Evolutionary conservation across 2,329 filamentous ascomycete species (phyloP).

Genomic region (Gaeumannomyces tritici): DNA sequence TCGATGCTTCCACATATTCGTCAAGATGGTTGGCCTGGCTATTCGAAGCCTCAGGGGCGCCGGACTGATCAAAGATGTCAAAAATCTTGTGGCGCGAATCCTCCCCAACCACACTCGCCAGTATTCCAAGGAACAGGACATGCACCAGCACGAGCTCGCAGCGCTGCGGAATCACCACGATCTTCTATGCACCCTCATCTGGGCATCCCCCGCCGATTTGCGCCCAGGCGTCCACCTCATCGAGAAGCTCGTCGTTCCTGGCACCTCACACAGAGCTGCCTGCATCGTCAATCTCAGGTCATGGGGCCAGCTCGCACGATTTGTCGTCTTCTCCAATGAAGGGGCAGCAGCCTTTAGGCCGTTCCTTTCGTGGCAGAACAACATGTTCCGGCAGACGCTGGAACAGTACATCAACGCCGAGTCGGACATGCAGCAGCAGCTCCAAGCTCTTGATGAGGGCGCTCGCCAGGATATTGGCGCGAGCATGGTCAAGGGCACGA

Average conservation of each 20-base stretch:
- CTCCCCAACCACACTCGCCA: conserved; percentile 58
- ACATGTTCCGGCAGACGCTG: conserved; percentile 46
- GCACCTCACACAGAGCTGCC: conserved; percentile 55
- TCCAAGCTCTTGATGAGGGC: conserved; percentile 37
- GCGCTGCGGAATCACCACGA: conserved; percentile 61
- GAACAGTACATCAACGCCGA: conserved; percentile 48
- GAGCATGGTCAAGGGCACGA: conserved; percentile 37
- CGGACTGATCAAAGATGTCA: conserved; percentile 45
- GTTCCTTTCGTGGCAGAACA: conserved; percentile 47
- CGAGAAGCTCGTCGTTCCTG: conserved; percentile 48
- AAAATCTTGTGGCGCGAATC: conserved; percentile 50
- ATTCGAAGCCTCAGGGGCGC: conserved; percentile 39
- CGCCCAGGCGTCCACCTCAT: conserved; percentile 45
- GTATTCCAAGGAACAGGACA: conserved; percentile 51
- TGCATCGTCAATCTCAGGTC: conserved; percentile 54
- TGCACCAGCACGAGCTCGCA: conserved; percentile 51
- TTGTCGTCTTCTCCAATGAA: conserved; percentile 38
- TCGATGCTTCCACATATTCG: conserved; percentile 56
- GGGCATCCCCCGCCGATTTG: conserved; percentile 46
- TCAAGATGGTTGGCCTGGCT: conserved; percentile 52
- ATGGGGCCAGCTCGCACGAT: conserved; percentile 53
- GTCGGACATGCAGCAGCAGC: conserved; percentile 45
- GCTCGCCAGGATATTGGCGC: conserved; percentile 30
- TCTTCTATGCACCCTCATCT: conserved; percentile 56
- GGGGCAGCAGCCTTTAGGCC: conserved; percentile 31